Evolutionary conservation across 2,329 filamentous ascomycete species (phyloP), one percentile per base, ranked within the genome.

Genomic region (Aureobasidium sp.): DNA sequence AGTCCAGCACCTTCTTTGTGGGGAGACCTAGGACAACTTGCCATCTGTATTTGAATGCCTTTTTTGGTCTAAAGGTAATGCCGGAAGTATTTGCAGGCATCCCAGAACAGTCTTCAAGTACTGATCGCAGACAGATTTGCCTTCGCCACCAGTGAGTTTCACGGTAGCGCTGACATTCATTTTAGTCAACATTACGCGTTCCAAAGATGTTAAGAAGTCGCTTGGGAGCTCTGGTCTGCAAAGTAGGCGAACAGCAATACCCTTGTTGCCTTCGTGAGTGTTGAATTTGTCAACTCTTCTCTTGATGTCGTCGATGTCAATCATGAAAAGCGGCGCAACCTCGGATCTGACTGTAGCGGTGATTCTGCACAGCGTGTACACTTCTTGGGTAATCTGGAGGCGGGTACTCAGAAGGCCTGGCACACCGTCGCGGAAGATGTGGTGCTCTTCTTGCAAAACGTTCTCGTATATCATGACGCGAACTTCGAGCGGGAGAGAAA

Each of bases 271-370:
- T 56, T 29, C 23, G 15, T 7, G 33, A 43, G 36, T 42, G 9
- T 29, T 5, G 25, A 43, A 42, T 20, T 6, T 29, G 36, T 4
- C 13, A 3, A 42, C 53, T 43, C 23, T 38, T 29, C 36, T 13
- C 25, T 31, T 18, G 53, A 56, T 42, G n/a, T 27, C 25, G 2
- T 31, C 33, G 4, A 54, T 31, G n/a, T 54, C n/a, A 23, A 9
- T 36, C 33, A 54, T 36, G 33, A 38, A 54, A 8, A 54, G 33
- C 8, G 53, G 53, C 13, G 53, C 53, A 38, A n/a, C 36, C 23
- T 56, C 53, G 23, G 53, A 56, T 38, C 8, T 56, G 36, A 56
- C n/a, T 55, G 33, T 55, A 27, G 33, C n/a, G 33, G 51, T 54
- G 38, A 36, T n/a, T 33, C 15, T 47, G 55, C 55, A 59, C 20